Evolutionary conservation across 2,329 filamentous ascomycete species (phyloP).

Genomic region (Curvularia lunata): DNA sequence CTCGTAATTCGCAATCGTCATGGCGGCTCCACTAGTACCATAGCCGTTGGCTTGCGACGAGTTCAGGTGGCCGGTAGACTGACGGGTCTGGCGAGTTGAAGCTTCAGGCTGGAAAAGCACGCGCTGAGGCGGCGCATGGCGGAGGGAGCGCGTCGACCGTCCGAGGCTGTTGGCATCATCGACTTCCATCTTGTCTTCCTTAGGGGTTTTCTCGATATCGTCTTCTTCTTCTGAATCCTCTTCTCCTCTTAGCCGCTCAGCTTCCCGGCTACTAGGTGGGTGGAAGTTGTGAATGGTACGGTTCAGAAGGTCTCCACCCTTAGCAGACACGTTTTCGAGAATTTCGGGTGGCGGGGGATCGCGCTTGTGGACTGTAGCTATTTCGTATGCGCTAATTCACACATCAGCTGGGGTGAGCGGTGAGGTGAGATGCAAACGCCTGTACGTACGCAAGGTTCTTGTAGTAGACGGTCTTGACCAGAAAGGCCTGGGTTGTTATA

Average conservation of each 20-base stretch:
- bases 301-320: slow-evolving; percentile 78
- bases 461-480: slow-evolving; percentile 87
- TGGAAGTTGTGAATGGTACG: slow-evolving; percentile 79
- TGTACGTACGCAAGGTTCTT: slow-evolving; percentile 73
- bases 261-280: slow-evolving; percentile 56
- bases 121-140: slow-evolving; percentile 83
- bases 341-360: slow-evolving; percentile 89
- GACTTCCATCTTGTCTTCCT: slow-evolving; percentile 56
- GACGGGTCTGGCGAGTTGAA: slow-evolving; percentile 68
- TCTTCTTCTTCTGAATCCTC: slow-evolving; percentile 59
- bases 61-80: slow-evolving; percentile 50
- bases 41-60: slow-evolving; percentile 55
- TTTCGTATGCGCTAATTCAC: slow-evolving; percentile 72
- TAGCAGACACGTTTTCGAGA: slow-evolving; percentile 78
- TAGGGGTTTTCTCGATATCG: slow-evolving; percentile 54
- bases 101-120: slow-evolving; percentile 86
- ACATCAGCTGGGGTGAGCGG: slow-evolving; percentile 10
- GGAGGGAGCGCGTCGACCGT: slow-evolving; percentile 58
- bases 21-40: slow-evolving; percentile 53
- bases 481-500: slow-evolving; percentile 82
- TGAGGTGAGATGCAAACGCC: not conserved
- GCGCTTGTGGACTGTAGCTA: slow-evolving; percentile 75
- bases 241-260: slow-evolving; percentile 57
- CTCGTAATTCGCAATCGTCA: slow-evolving; percentile 72
- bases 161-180: slow-evolving; percentile 58